These are phyloP conservation scores for Scedosporium boydii DNA, from an alignment of 2,329 filamentous ascomycete species.

Conservation along the genomic window DNA sequence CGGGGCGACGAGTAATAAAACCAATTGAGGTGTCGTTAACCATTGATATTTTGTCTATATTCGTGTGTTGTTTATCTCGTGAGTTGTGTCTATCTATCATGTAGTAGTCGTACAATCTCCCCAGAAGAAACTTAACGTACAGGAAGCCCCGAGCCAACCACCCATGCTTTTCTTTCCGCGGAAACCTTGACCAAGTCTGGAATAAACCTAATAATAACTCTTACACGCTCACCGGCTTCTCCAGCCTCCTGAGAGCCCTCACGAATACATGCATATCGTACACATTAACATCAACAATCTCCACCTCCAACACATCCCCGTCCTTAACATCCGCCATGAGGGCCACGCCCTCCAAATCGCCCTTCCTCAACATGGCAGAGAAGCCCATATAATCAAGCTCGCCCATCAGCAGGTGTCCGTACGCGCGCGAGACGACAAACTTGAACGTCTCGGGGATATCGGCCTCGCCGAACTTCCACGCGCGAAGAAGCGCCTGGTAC, in stretches of 20 bases:
- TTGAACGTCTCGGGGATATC: constrained; percentile 36
- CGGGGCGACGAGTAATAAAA: too few relatives aligned
- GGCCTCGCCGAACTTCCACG: constrained; percentile 45
- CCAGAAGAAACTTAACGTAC: too few relatives aligned
- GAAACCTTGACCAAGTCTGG: too few relatives aligned
- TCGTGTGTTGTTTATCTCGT: too few relatives aligned
- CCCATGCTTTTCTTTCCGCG: too few relatives aligned
- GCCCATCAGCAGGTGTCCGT: constrained; percentile 25
- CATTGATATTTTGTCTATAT: too few relatives aligned
- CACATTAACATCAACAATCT: constrained; percentile 44
- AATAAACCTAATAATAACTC: neutral
- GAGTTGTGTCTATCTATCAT: too few relatives aligned
- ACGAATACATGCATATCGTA: constrained; percentile 35
- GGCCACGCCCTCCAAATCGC: constrained; percentile 25
- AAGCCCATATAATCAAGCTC: constrained; percentile 42
- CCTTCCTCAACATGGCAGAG: constrained; percentile 28
- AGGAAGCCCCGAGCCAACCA: too few relatives aligned
- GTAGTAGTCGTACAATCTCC: too few relatives aligned
- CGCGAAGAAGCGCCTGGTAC: constrained; percentile 49
- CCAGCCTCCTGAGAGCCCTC: constrained; percentile 25
- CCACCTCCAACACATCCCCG: constrained; percentile 47
- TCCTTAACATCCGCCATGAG: constrained; percentile 32
- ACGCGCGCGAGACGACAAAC: constrained; percentile 34
- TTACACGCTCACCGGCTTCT: neutral
- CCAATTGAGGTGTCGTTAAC: too few relatives aligned